These are phyloP conservation scores for Taxillus chinensis DNA, from an alignment of 164 flowering plant species.

Conservation along the genomic window DNA sequence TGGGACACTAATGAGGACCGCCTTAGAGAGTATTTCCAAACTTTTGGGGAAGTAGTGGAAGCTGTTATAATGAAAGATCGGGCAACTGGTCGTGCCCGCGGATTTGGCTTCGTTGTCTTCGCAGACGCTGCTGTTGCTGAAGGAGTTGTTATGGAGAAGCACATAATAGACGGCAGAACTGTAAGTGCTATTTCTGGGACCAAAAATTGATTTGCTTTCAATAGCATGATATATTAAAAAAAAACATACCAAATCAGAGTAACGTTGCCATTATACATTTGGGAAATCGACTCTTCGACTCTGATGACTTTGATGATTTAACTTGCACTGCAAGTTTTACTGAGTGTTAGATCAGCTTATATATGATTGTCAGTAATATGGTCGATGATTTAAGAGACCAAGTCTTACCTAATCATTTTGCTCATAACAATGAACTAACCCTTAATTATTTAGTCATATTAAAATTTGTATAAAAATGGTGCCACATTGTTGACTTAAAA, in stretches of 20 bases:
- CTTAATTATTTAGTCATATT: no score
- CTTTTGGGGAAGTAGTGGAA: constrained; percentile 66
- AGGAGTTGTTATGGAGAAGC: constrained; percentile 62
- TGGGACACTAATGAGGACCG: constrained; percentile 93
- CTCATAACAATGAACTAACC: no score
- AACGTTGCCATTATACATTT: neutral
- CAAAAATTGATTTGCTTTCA: neutral
- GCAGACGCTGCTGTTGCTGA: constrained; percentile 79
- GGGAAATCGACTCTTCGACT: neutral
- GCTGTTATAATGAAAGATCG: constrained; percentile 93
- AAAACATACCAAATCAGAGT: neutral
- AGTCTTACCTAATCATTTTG: no score
- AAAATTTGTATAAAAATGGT: no score
- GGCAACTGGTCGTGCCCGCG: constrained; percentile 84
- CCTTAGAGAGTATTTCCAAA: constrained; percentile 57
- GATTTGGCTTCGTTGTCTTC: constrained; percentile 81
- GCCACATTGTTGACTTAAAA: no score
- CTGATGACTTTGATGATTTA: neutral
- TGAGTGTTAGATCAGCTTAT: neutral
- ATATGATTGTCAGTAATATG: no score
- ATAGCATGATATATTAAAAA: neutral
- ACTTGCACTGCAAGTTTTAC: neutral
- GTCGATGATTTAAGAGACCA: no score
- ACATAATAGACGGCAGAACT: constrained; percentile 71
- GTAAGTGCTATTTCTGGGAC: constrained; percentile 28